Percentiles rank a stretch among this genome's conserved stretches.
These are phyloP conservation scores for Oryza meyeriana DNA, from an alignment of 176 grass and related monocot species.

Conservation along the genomic window DNA sequence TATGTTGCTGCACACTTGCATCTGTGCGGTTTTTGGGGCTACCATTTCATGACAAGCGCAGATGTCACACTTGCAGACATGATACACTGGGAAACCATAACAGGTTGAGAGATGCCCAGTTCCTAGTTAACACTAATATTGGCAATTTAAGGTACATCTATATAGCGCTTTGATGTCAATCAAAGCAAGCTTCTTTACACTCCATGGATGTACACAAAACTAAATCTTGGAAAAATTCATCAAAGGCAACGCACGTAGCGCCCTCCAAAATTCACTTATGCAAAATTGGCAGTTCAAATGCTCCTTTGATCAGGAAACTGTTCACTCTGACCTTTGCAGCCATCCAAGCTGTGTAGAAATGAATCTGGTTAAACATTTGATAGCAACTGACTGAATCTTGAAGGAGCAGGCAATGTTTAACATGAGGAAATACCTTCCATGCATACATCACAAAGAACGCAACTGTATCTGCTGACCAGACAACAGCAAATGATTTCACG, in stretches of 20 bases:
- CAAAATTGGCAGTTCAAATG: neutral
- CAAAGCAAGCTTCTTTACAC: neutral
- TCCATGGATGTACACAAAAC: neutral
- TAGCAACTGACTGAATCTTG: neutral
- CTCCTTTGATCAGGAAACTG: neutral
- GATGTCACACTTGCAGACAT: neutral
- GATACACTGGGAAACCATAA: neutral
- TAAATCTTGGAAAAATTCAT: slow-evolving; percentile 13
- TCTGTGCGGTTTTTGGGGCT: neutral
- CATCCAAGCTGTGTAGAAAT: slow-evolving; percentile 73
- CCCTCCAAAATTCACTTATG: neutral
- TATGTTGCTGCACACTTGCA: neutral
- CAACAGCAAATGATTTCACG: slow-evolving; percentile 80
- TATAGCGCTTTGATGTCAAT: neutral
- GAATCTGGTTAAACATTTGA: slow-evolving; percentile 13
- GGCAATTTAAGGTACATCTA: neutral
- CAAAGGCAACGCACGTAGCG: neutral
- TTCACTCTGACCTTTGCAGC: slow-evolving; percentile 66
- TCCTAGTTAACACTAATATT: neutral
- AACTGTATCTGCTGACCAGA: slow-evolving; percentile 89
- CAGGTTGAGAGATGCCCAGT: slow-evolving; percentile 2
- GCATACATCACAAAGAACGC: slow-evolving; percentile 91
- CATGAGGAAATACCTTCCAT: slow-evolving; percentile 69
- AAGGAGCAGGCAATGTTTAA: neutral
- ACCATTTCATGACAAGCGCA: neutral